Evolutionary conservation across 306 rosid genomes (phyloP), one percentile per base, ranked within the genome.

Genomic region (Ochetophila trinervis): DNA sequence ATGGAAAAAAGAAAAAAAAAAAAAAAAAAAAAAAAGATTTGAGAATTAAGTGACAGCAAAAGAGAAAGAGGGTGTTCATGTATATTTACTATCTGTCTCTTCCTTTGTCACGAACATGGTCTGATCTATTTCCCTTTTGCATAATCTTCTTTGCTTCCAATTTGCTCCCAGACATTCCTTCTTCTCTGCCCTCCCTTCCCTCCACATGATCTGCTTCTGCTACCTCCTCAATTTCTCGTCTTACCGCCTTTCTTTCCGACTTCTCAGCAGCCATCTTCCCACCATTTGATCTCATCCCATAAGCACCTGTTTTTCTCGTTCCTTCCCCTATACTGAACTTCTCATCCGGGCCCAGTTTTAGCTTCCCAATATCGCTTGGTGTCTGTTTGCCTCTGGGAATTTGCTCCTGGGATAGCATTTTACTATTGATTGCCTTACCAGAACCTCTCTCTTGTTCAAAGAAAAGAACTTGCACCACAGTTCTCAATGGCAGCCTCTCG

Each of bases 401-500:
- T 32, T 81, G 78, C 57, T 84, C 84, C 21, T 74, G 86, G 62
- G 76, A 58, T 42, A 74, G 82, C 50, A 74, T 70, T 64, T 74
- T 79, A 14, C 73, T 37, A 63, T 63, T 67, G 54, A 55, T 65
- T 32, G 65, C 72, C 70, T 75, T 75, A 7, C 53, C 44, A 45
- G 88, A 73, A 40, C 79, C 82, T 79, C 82, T 85, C 63, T 81
- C 96, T 83, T 89, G 91, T 60, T 89, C 94, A 74, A 77, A 80
- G 79, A 77, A 89, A 58, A 89, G 94, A 69, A 89, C 86, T 60
- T 89, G 96, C 80, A 89, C 94, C 24, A 89, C 94, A 0, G 87
- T 87, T 79, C 94, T 85, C 62, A 87, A 49, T 37, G 96, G 96
- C 36, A 89, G 91, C 68, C 84, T 78, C 76, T 89, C 96, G 19